Percentiles rank a stretch among this genome's conserved stretches.
These are phyloP conservation scores for Hamigera avellanea DNA, from an alignment of 495 filamentous ascomycete genomes.

Conservation along the genomic window DNA sequence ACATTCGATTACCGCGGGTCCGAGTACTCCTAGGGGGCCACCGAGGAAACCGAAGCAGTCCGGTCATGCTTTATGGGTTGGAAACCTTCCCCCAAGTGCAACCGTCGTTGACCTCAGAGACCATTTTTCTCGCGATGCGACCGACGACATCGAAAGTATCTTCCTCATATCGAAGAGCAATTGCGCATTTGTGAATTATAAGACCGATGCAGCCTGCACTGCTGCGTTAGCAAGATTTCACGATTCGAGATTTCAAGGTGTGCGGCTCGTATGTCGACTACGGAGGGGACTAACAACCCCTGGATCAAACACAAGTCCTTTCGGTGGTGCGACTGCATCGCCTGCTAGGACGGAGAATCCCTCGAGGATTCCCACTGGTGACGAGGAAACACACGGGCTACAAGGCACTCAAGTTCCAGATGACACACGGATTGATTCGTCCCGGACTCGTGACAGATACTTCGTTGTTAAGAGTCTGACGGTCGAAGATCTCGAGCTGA, in stretches of 20 bases:
- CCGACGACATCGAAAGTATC: constrained; percentile 70
- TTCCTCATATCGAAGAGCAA: constrained; percentile 97
- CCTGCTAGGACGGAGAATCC: background rate
- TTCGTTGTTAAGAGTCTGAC: constrained; percentile 94
- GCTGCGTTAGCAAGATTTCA: constrained; percentile 78
- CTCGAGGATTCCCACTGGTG: background rate
- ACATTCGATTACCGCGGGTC: constrained; percentile 7
- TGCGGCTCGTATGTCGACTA: constrained; percentile 83
- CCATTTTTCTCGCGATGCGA: constrained; percentile 77
- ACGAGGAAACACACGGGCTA: constrained; percentile 6
- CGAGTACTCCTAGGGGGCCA: constrained; percentile 64
- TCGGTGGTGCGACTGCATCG: background rate
- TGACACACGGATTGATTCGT: constrained; percentile 14
- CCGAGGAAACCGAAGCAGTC: constrained; percentile 87
- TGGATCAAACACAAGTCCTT: constrained; percentile 17
- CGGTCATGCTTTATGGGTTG: constrained; percentile 93
- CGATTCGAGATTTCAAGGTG: constrained; percentile 80
- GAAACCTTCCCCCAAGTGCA: constrained; percentile 79
- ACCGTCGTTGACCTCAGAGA: constrained; percentile 74
- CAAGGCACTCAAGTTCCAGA: constrained; percentile 9
- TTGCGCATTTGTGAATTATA: constrained; percentile 96
- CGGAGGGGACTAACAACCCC: constrained; percentile 43
- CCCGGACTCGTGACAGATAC: constrained; percentile 51
- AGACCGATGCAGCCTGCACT: constrained; percentile 62
- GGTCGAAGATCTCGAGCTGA: constrained; percentile 87